Base-by-base conservation (phyloP, 768 basidiomycete genomes). In the Suillus spraguei region DNA sequence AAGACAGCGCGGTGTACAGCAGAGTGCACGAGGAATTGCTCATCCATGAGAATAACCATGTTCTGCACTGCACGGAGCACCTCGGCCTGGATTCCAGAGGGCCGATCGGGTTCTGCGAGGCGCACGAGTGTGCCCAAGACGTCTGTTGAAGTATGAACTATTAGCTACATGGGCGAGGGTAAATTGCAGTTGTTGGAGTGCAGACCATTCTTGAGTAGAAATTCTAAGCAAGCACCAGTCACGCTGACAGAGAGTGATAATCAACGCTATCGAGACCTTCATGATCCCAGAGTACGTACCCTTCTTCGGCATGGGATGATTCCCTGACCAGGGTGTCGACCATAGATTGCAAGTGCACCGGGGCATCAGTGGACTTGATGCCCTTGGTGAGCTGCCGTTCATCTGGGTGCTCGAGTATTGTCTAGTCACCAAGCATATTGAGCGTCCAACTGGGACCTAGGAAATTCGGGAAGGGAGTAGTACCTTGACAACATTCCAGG, bases 21-120 rank as follows among this genome's bases (percentile, higher is more conserved):
- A 10, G 93, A 91, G 70, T 97, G 95, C 5, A 96, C 90, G 22
- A 98, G 86, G 70, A 98, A 97, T 67, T 92, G 91, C 71, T 97
- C 95, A 65, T 97, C 95, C 61, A 99, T 83, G 16, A 94, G 84
- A 9, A 95, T 87, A 14, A 98, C 90, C 84, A 97, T 92, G 68
- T 94, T 94, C 68, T 93, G 92, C 16, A 96, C 91, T 1, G 91
- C 83, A 33, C 89, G 85, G 39, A 98, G 82, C 14, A 97, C 93
- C 72, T 95, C 92, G 47, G 90, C 92, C 73, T 96, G 93, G 66
- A 95, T 89, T n/a, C 95, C 97, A 47, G 86, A 85, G 1, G 94
- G 95, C 32, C 91, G 83, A 73, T 98, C 95, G 0, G 84, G 74
- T 71, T 95, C 91, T 70, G 92, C 94, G 33, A 96, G 85, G 65